These are phyloP conservation scores for Termitomyces bulborhizus DNA, from an alignment of 768 basidiomycete genomes.

Conservation along the genomic window DNA sequence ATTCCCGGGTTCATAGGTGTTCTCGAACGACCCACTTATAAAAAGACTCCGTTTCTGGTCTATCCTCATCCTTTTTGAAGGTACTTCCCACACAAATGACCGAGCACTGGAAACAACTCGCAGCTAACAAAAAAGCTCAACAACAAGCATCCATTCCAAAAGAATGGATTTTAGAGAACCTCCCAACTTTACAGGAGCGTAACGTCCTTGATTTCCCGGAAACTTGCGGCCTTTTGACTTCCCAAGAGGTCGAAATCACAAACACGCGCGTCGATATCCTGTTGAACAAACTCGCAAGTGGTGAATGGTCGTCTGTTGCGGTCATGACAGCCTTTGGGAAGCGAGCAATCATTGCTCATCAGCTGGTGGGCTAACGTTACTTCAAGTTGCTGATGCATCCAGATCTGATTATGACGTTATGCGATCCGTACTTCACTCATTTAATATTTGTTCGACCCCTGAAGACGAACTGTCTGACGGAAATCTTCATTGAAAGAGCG, in stretches of 20 bases:
- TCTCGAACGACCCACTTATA: background rate
- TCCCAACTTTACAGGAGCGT: slow-evolving; percentile 36
- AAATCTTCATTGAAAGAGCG: slow-evolving; percentile 75
- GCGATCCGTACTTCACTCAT: background rate
- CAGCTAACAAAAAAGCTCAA: slow-evolving; percentile 43
- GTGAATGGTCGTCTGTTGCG: slow-evolving; percentile 55
- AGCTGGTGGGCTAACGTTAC: slow-evolving; percentile 41
- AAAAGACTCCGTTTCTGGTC: background rate
- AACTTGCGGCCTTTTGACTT: slow-evolving; percentile 50
- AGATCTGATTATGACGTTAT: background rate
- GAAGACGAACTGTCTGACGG: slow-evolving; percentile 77
- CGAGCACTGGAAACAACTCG: slow-evolving; percentile 44
- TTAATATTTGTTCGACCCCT: background rate
- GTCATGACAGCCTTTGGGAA: slow-evolving; percentile 74
- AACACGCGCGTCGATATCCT: slow-evolving; percentile 36
- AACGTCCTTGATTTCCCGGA: slow-evolving; percentile 52
- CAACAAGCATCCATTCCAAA: slow-evolving; percentile 55
- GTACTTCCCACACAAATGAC: slow-evolving; percentile 15
- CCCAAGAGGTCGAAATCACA: slow-evolving; percentile 43
- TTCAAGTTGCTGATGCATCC: background rate
- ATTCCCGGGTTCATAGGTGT: too few relatives aligned
- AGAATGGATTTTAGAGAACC: slow-evolving; percentile 50
- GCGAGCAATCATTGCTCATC: slow-evolving; percentile 74
- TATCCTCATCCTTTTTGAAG: too few relatives aligned
- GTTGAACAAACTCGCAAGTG: slow-evolving; percentile 45